phyloP scores from a whole-genome alignment of 2,329 filamentous ascomycete species.

The Sporothrix sp. region DNA sequence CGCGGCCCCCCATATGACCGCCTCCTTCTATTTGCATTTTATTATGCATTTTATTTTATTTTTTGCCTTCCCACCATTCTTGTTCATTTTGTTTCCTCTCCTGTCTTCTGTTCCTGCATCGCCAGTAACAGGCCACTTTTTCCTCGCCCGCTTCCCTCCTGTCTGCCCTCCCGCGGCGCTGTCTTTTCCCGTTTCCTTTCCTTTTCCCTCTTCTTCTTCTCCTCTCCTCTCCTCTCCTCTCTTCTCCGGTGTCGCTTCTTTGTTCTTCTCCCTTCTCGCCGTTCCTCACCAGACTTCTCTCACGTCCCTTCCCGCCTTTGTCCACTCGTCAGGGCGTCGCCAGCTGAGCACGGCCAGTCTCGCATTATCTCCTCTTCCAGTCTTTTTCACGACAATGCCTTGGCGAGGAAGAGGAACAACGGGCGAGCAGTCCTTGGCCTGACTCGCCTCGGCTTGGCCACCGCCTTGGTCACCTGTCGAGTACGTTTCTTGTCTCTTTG shows the following conservation, averaged over 20 bases:
- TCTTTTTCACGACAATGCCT: too few species aligned
- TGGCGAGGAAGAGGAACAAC: too few species aligned
- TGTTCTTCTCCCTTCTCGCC: background rate
- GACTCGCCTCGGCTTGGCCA: too few species aligned
- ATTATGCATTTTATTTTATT: background rate
- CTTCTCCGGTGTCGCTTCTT: background rate
- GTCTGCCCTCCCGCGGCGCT: too few species aligned
- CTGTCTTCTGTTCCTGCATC: background rate
- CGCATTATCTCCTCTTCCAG: background rate
- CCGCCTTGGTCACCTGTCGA: too few species aligned
- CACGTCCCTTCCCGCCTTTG: background rate
- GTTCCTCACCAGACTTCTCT: background rate
- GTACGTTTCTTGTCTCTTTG: background rate
- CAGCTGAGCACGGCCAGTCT: background rate
- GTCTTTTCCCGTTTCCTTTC: background rate
- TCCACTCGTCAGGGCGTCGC: background rate
- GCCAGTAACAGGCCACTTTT: background rate
- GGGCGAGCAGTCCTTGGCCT: too few species aligned
- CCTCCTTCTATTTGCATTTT: slow-evolving; percentile 3
- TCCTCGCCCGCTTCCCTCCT: too few species aligned
- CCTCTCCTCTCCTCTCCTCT: background rate
- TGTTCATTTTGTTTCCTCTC: slow-evolving; percentile 1
- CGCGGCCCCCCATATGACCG: background rate
- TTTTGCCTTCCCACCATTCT: slow-evolving; percentile 2
- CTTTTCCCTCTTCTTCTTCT: background rate